These are phyloP conservation scores for Fomitopsis serialis DNA, from an alignment of 768 basidiomycete species.

Conservation along the genomic window DNA sequence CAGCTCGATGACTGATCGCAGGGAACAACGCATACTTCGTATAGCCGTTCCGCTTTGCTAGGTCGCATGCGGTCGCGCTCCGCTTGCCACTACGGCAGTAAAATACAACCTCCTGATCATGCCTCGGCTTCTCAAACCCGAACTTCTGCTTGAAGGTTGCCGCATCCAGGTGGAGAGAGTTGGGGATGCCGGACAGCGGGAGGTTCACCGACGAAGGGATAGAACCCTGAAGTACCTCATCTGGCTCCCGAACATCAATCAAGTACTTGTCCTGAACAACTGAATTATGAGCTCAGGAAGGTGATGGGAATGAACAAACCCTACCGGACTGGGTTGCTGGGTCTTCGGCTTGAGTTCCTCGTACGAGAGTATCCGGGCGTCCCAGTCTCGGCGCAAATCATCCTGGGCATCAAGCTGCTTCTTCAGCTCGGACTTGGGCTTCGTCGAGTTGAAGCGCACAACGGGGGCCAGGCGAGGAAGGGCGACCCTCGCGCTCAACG, in stretches of 20 bases:
- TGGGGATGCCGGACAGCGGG: constrained; percentile 73
- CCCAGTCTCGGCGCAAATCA: constrained; percentile 66
- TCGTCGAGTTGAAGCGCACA: constrained; percentile 9
- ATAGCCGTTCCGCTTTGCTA: constrained; percentile 77
- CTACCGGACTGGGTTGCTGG: constrained; percentile 63
- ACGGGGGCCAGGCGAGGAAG: constrained; percentile 1
- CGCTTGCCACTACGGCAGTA: constrained; percentile 90
- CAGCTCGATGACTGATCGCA: background rate
- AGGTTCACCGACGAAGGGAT: constrained; percentile 91
- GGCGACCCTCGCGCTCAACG: background rate
- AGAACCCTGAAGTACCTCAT: constrained; percentile 86
- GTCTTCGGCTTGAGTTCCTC: constrained; percentile 80
- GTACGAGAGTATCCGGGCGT: constrained; percentile 65
- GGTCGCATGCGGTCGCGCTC: constrained; percentile 75
- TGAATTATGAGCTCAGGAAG: background rate
- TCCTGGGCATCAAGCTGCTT: constrained; percentile 32
- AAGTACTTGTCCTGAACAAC: constrained; percentile 55
- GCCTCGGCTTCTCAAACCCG: constrained; percentile 71
- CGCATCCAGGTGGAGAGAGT: constrained; percentile 53
- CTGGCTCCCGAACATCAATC: constrained; percentile 90
- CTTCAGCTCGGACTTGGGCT: background rate
- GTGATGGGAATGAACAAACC: constrained; percentile 13
- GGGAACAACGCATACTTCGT: constrained; percentile 54
- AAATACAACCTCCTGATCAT: constrained; percentile 73
- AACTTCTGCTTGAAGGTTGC: constrained; percentile 55